phyloP scores from a whole-genome alignment of 495 filamentous ascomycete genomes.

The Aspergillus ostianus region DNA sequence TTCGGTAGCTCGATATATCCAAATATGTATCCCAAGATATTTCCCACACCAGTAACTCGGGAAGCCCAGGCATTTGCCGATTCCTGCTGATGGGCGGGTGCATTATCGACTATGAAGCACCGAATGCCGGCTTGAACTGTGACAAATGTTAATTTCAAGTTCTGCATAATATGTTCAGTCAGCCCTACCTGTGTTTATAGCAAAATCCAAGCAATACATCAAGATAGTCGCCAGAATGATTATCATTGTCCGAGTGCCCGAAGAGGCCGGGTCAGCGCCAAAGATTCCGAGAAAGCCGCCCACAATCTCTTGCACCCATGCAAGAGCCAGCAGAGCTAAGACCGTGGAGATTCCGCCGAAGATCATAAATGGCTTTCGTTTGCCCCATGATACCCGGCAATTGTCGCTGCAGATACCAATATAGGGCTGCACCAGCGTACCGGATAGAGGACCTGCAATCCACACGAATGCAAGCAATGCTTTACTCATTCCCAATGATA shows the following conservation, averaged over 20 bases:
- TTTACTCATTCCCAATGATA: conserved; percentile 87
- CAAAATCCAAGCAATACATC: conserved; percentile 84
- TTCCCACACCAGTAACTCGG: conserved; percentile 75
- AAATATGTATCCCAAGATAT: conserved; percentile 80
- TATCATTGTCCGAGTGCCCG: conserved; percentile 55
- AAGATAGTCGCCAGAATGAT: conserved; percentile 75
- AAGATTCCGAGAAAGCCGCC: conserved; percentile 68
- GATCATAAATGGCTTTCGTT: conserved; percentile 86
- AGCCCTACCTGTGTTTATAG: conserved; percentile 86
- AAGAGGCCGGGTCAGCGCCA: conserved; percentile 61
- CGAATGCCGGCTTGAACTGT: conserved; percentile 85
- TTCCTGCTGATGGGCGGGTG: conserved; percentile 86
- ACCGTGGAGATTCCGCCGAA: conserved; percentile 71
- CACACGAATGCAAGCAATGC: conserved; percentile 90
- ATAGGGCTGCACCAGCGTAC: conserved; percentile 88
- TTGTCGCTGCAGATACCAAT: conserved; percentile 89
- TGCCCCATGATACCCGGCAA: conserved; percentile 76
- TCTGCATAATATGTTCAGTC: too few species aligned
- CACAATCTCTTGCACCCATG: conserved; percentile 81
- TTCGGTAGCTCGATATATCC: conserved; percentile 76
- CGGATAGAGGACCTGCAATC: conserved; percentile 88
- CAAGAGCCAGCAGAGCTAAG: conserved; percentile 67
- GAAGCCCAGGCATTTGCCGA: conserved; percentile 86
- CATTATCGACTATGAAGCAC: conserved; percentile 88
- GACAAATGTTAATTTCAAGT: too few species aligned